phyloP scores from a whole-genome alignment of 257 asterid species.

The Buddleja alternifolia region DNA sequence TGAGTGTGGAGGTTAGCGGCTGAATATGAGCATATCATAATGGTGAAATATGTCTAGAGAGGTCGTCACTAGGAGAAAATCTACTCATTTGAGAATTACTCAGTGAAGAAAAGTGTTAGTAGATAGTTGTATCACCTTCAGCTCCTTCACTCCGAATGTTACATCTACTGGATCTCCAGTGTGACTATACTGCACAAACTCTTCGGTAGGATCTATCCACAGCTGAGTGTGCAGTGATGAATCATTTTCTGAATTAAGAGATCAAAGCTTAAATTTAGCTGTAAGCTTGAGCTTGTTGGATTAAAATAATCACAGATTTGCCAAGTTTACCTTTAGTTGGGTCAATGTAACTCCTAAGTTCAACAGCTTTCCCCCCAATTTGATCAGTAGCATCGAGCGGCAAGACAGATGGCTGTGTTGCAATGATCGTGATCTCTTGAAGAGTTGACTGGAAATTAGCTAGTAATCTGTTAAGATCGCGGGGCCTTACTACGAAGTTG shows the following conservation, averaged over 20 bases:
- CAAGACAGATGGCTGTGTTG: conserved; percentile 66
- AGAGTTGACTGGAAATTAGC: conserved; percentile 89
- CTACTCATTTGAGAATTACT: conserved; percentile 23
- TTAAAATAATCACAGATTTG: conserved; percentile 16
- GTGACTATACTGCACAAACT: conserved; percentile 88
- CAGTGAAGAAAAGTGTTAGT: conserved; percentile 17
- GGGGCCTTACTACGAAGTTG: conserved; percentile 83
- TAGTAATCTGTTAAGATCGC: conserved; percentile 81
- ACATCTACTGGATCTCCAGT: conserved; percentile 83
- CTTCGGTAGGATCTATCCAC: conserved; percentile 97
- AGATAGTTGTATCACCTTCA: conserved; percentile 63
- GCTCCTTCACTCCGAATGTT: conserved; percentile 92
- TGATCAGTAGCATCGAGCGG: conserved; percentile 73
- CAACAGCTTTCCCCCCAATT: conserved; percentile 95
- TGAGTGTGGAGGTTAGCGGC: not conserved
- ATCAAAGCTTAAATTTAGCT: conserved; percentile 23
- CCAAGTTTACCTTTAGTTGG: conserved; percentile 78
- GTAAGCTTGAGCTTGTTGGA: conserved; percentile 13
- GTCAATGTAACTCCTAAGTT: conserved; percentile 92
- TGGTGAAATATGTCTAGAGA: not conserved
- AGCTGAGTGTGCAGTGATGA: conserved; percentile 91
- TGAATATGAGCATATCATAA: conserved; percentile 7
- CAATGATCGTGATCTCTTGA: conserved; percentile 90
- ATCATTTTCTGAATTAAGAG: conserved; percentile 73
- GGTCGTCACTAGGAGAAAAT: conserved; percentile 17